These are phyloP conservation scores for Candida xyloterini DNA, from an alignment of 805 yeast genomes.

Conservation along the genomic window DNA sequence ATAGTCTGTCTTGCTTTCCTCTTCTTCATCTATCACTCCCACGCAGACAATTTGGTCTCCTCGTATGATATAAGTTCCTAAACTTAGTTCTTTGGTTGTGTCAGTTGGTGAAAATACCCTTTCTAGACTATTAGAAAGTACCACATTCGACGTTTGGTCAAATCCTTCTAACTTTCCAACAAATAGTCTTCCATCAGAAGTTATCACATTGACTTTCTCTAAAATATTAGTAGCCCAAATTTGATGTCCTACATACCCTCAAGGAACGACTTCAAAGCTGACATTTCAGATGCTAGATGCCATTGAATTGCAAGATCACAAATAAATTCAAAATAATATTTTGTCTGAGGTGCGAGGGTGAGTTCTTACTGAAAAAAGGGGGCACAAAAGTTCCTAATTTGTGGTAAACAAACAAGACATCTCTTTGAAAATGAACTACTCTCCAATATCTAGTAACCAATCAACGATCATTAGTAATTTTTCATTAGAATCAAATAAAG, in stretches of 20 bases:
- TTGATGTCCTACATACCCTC: constrained; percentile 19
- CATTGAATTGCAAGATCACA: background rate
- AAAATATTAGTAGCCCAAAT: constrained; percentile 18
- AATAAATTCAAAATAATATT: background rate
- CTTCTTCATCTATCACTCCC: constrained; percentile 48
- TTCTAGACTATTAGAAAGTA: constrained; percentile 51
- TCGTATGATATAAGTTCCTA: constrained; percentile 53
- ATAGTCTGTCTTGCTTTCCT: constrained; percentile 43
- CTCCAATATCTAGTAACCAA: constrained; percentile 6
- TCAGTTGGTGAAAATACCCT: constrained; percentile 43
- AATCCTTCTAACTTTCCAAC: constrained; percentile 53
- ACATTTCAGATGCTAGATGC: constrained; percentile 15
- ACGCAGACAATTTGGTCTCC: constrained; percentile 59
- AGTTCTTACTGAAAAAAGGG: background rate
- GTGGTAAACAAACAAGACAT: background rate
- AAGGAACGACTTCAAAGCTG: constrained; percentile 25
- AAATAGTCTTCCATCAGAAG: constrained; percentile 54
- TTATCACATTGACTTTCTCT: constrained; percentile 53
- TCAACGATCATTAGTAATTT: constrained; percentile 6
- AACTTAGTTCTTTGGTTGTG: constrained; percentile 37
- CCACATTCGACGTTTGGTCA: constrained; percentile 62
- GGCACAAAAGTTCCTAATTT: background rate
- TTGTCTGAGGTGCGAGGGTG: constrained; percentile 1
- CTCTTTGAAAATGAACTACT: constrained; percentile 4
- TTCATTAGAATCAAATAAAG: constrained; percentile 2